Evolutionary conservation across 768 basidiomycete species (phyloP), one percentile per base, ranked within the genome.

Genomic region (Gautieria morchelliformis): DNA sequence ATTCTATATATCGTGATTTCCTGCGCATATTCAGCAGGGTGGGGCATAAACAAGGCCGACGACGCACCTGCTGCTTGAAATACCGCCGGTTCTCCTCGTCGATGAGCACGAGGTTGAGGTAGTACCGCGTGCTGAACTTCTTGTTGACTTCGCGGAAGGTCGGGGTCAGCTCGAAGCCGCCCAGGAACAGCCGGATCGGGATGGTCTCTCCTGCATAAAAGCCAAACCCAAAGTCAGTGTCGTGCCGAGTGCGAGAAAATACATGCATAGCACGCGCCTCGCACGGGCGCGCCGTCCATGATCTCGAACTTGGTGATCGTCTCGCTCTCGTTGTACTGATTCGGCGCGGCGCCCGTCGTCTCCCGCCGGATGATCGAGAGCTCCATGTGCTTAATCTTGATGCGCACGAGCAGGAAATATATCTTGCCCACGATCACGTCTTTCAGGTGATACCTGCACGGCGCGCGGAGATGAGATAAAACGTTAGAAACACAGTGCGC

Each of bases 361-460:
- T 98, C 96, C 20, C 94, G 81, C 40, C 95, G 85, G 63, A 99
- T 98, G 67, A 97, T 97, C 15, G 93, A 97, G 27, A 97, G 77
- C 68, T 99, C 94, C 95, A 98, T 98, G 64, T 98, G 93, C 72
- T 99, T 97, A 74, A 98, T 99, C 78, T 91, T 98, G 78, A 99
- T 98, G 56, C 96, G 86, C 8, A 98, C 94, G 44, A 98, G 85
- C 52, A 99, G 77, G 75, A 99, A 98, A 75, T 95, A 98, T 69
- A 98, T 97, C 78, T 98, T 98, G 71, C 96, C 96, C 30, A 99
- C 94, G 47, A 98, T 98, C 53, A 98, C 96, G 67, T 98, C 95
- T 73, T 97, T 98, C 59, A 98, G 73, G 68, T 99, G 96, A 71
- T 99, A 99, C 72, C 95, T 99, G 59, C 4, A 55, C 35, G 10